Percentiles rank a stretch among this genome's conserved stretches.
phyloP scores from a whole-genome alignment of 352 stramenopile species.

The Proteromonas lacertae region DNA sequence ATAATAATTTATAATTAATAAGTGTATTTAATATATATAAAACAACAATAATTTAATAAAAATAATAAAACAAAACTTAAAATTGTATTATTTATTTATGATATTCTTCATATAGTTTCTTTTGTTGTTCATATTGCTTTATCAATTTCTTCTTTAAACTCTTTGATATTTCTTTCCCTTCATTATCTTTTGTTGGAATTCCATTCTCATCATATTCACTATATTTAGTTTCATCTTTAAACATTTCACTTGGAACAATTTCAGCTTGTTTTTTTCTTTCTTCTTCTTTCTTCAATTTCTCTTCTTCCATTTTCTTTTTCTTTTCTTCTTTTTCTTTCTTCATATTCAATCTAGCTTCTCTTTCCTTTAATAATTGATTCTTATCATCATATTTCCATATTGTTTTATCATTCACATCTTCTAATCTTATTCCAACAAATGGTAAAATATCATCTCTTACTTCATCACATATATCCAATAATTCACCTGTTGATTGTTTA shows the following conservation, averaged over 20 bases:
- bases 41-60: too few species aligned
- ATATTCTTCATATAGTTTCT: conserved; percentile 36
- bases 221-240: conserved; percentile 34
- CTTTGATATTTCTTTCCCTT: conserved; percentile 68
- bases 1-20: too few species aligned
- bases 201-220: conserved; percentile 61
- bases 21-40: too few species aligned
- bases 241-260: conserved; percentile 60
- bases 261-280: conserved; percentile 38
- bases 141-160: conserved; percentile 74
- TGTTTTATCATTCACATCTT: conserved; percentile 13
- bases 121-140: conserved; percentile 81
- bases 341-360: conserved; percentile 18
- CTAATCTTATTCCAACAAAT: conserved; percentile 36
- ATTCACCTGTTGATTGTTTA: conserved; percentile 4
- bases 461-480: conserved; percentile 37
- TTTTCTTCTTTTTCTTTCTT: conserved; percentile 8
- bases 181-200: conserved; percentile 59
- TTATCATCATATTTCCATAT: conserved; percentile 22
- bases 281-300: conserved; percentile 8
- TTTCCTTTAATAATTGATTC: conserved; percentile 54
- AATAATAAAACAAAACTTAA: too few species aligned
- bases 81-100: too few species aligned
- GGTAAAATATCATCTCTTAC: conserved; percentile 49
- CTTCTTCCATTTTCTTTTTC: conserved; percentile 20